Evolutionary conservation across 108 stramenopile species (phyloP), one percentile per base, ranked within the genome.

Genomic region (Cyclotella sp.): DNA sequence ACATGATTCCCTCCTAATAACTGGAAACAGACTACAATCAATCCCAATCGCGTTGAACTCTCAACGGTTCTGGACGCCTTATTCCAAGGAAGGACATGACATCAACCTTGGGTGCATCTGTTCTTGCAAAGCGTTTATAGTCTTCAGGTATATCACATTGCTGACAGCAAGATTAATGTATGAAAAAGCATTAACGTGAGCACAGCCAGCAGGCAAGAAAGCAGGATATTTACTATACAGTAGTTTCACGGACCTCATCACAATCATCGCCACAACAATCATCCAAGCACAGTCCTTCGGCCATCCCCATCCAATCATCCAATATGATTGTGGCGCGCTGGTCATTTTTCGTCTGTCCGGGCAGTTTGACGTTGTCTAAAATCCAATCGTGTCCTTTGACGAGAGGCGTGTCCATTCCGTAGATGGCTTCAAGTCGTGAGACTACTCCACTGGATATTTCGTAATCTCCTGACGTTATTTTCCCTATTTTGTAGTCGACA

Each of bases 91-190:
- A 81, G 26, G 80, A 47, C 80, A 81, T 81, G 16, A 81, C 74
- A 63, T 81, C 80, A 28, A 81, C 69, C 53, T 62, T 81, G 28
- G 77, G 77, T 13, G 42, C 45, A 40, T 47, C 53, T 10, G 24
- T 49, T 26, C 40, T 61, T 34, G 59, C 45, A 44, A 68, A 61
- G 16, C 55, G 16, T 27, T 81, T 81, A 63, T 75, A 81, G 39
- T 81, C 68, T 58, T 81, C 80, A 11, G 80, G 80, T 14, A 81
- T 81, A 15, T 81, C 80, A 66, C 80, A 81, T 73, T 81, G 80
- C 80, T 76, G 65, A 9, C 40, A 49, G 24, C 34, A 43, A 15
- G 30, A 51, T 11, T 47, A 54, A 29, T 16, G 21, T 13, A 18
- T 49, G 62, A 26, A 22, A 55, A 72, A 24, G 53, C 51, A 13